A percentile compares a stretch with the other conserved stretches of the same genome.
These are phyloP conservation scores for Microbotryum saponariae DNA, from an alignment of 1,284 basidiomycete species.

Conservation along the genomic window DNA sequence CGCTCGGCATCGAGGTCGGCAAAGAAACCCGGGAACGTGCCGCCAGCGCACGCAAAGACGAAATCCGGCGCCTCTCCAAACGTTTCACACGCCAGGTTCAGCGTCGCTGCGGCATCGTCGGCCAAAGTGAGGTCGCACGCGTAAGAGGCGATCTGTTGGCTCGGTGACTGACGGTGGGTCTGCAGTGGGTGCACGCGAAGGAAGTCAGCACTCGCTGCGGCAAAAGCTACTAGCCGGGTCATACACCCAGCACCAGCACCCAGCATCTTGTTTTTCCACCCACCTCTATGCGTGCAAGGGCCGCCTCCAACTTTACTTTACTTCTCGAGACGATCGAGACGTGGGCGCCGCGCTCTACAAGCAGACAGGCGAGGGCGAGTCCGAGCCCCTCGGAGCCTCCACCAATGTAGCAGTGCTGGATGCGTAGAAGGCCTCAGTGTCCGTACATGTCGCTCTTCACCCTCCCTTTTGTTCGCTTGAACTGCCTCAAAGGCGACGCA, in stretches of 20 bases:
- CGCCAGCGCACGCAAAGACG: constrained; percentile 70
- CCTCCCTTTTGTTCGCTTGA: too few species aligned
- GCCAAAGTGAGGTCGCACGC: constrained; percentile 55
- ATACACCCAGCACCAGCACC: too few species aligned
- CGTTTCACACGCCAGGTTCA: constrained; percentile 54
- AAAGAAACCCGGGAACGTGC: constrained; percentile 56
- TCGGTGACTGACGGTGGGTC: constrained; percentile 42
- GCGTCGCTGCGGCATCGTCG: constrained; percentile 50
- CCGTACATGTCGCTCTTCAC: too few species aligned
- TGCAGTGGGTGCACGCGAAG: constrained; percentile 6
- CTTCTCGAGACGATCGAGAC: constrained; percentile 74
- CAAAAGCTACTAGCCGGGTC: too few species aligned
- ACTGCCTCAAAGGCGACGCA: constrained; percentile 18
- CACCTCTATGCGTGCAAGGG: constrained; percentile 58
- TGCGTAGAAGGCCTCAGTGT: not conserved
- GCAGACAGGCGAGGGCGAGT: constrained; percentile 58
- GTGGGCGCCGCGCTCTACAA: constrained; percentile 63
- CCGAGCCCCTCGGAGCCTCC: constrained; percentile 76
- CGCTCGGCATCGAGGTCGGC: constrained; percentile 58
- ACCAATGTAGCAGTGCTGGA: constrained; percentile 65
- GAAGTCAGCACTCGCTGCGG: constrained; percentile 28
- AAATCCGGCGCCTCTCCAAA: constrained; percentile 61
- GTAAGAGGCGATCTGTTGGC: constrained; percentile 56
- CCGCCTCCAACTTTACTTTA: constrained; percentile 53
- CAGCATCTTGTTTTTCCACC: constrained; percentile 1